phyloP scores from a whole-genome alignment of 257 asterid genomes.

The Coffea canephora region DNA sequence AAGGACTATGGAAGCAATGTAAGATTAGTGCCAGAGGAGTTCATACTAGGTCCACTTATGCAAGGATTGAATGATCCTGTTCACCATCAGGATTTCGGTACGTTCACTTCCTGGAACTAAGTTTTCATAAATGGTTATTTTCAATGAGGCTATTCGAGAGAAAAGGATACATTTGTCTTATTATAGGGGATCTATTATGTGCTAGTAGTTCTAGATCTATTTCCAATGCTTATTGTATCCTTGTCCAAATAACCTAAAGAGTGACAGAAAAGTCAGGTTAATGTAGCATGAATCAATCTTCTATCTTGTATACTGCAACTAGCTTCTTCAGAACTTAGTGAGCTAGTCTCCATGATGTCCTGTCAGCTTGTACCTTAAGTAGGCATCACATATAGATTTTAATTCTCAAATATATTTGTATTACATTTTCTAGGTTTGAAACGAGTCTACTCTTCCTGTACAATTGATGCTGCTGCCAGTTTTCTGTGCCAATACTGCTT shows the following conservation, averaged over 20 bases:
- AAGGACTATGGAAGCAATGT: constrained; percentile 46
- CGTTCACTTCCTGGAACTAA: constrained; percentile 33
- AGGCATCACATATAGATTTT: not conserved
- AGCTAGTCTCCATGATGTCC: not conserved
- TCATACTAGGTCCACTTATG: constrained; percentile 76
- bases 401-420: not conserved
- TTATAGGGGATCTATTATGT: not conserved
- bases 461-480: constrained; percentile 63
- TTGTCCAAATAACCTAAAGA: not conserved
- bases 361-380: not conserved
- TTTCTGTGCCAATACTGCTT: constrained; percentile 59
- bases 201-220: not conserved
- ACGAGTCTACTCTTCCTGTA: constrained; percentile 71
- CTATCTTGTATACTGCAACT: not conserved
- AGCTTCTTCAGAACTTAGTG: constrained; percentile 3
- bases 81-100: constrained; percentile 90
- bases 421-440: constrained; percentile 55
- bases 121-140: constrained; percentile 7
- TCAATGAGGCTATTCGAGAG: not conserved
- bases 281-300: not conserved
- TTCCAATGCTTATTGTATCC: not conserved
- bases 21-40: constrained; percentile 57
- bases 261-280: not conserved
- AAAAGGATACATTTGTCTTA: not conserved
- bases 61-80: constrained; percentile 89